A percentile compares a stretch with the other conserved stretches of the same genome.
Conservation (phyloP, 139 green algal species). For the Coelastrella sp. region DNA sequence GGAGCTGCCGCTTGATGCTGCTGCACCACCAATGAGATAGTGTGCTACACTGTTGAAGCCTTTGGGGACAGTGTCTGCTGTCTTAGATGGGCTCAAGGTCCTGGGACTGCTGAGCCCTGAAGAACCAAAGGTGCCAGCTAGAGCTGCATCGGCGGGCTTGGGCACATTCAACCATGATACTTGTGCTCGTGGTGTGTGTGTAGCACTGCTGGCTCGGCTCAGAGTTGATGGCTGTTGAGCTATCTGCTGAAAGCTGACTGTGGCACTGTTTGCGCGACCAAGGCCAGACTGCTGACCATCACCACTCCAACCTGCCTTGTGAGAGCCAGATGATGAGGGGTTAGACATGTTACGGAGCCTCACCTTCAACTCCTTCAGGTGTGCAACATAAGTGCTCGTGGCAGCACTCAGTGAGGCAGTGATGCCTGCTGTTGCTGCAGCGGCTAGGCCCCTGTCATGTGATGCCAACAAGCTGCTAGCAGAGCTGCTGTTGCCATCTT, state of each 20-base stretch:
- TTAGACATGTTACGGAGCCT: background rate
- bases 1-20: background rate
- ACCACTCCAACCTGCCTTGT: background rate
- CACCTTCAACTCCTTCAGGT: background rate
- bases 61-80: background rate
- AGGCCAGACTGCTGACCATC: background rate
- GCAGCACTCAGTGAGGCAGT: conserved; percentile 4
- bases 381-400: background rate
- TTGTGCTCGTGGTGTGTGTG: background rate
- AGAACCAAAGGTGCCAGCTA: conserved; percentile 28
- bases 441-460: conserved; percentile 14
- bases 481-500: background rate
- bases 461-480: conserved; percentile 11
- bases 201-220: background rate
- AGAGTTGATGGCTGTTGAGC: background rate
- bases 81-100: background rate
- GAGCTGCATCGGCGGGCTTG: background rate
- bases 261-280: background rate
- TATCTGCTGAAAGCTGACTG: background rate
- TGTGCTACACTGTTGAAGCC: conserved; percentile 5
- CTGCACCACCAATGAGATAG: conserved; percentile 3
- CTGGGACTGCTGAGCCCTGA: background rate
- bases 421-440: conserved; percentile 19
- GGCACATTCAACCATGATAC: background rate
- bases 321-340: background rate